Evolutionary conservation across 1,284 basidiomycete species (phyloP), one percentile per base, ranked within the genome.

Genomic region (Austroboletus olivaceoglutinosus): DNA sequence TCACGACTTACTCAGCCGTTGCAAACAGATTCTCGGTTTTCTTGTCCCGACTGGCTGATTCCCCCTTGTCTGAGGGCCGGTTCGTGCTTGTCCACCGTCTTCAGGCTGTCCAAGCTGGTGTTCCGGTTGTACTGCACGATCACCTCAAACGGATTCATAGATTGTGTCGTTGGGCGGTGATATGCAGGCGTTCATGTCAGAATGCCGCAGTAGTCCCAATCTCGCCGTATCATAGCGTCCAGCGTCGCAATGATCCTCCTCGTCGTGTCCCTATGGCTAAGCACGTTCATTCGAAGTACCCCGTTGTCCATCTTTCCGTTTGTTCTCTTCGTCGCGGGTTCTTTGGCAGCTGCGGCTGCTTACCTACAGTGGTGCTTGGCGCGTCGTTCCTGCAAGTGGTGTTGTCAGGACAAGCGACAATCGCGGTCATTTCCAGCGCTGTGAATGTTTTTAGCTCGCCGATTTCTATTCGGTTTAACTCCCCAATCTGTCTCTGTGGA

Each of bases 1-100:
- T n/a, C n/a, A n/a, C n/a, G n/a, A n/a, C n/a, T 29, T 23, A 4
- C 49, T 5, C 21, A 90, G 88, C 78, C 2, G 72, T 89, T 63
- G 88, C 89, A 21, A 90, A 85, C 4, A 86, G 85, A 0, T 85
- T 79, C 29, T 85, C 88, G 0, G 90, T 82, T 68, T 90, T 90
- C 65, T 62, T 86, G 37, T 79, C 83, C 10, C 75, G 85, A 38
- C 63, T 90, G 23, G 71, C 72, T 11, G 76, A 73, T 34, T 82
- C 85, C 0, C 64, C 81, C 4, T 55, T 86, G 22, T 72, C 74
- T 55, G 67, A 74, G 42, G 74, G 82, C 8, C 62, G 75, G 76
- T 48, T 90, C 87, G 2, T 90, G 86, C 60, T 72, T 89, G n/a
- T 80, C 85, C 6, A 78, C 76, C 7, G 69, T 81, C 18, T 83